These are phyloP conservation scores for Talaromyces amestolkiae DNA, from an alignment of 2,329 filamentous ascomycete species.

Conservation along the genomic window DNA sequence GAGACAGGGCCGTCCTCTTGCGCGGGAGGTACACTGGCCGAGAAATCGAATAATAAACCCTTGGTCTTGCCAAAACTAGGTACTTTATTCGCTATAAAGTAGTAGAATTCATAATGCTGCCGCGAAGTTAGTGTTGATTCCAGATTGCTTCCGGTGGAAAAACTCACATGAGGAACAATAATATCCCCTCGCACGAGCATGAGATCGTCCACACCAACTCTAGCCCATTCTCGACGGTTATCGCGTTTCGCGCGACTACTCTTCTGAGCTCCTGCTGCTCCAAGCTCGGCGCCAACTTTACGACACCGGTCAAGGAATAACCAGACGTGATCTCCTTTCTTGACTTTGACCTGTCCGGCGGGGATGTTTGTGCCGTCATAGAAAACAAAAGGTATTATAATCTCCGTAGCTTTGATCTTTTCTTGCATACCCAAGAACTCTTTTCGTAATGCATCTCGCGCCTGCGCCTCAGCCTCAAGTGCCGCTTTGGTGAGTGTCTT, in stretches of 20 bases:
- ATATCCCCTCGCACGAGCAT: slow-evolving; percentile 88
- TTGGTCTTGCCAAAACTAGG: slow-evolving; percentile 69
- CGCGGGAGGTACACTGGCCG: slow-evolving; percentile 41
- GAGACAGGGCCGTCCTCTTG: slow-evolving; percentile 42
- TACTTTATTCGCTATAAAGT: slow-evolving; percentile 78
- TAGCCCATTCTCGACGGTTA: slow-evolving; percentile 78
- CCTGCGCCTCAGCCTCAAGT: slow-evolving; percentile 73
- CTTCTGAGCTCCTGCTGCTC: slow-evolving; percentile 62
- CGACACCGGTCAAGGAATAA: slow-evolving; percentile 87
- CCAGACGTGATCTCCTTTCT: slow-evolving; percentile 93
- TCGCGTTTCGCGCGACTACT: slow-evolving; percentile 51
- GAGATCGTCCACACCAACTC: slow-evolving; percentile 90
- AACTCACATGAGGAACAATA: slow-evolving; percentile 85
- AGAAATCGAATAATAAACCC: slow-evolving; percentile 76
- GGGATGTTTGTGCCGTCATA: slow-evolving; percentile 92
- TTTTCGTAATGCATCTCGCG: slow-evolving; percentile 69
- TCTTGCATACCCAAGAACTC: slow-evolving; percentile 83
- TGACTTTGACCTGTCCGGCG: slow-evolving; percentile 77
- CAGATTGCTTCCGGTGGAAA: not conserved
- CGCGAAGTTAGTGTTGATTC: slow-evolving; percentile 15
- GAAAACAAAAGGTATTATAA: slow-evolving; percentile 91
- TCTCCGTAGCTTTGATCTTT: slow-evolving; percentile 81
- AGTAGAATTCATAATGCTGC: slow-evolving; percentile 96
- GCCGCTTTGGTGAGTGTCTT: slow-evolving; percentile 74
- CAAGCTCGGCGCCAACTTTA: slow-evolving; percentile 81